These are phyloP conservation scores for Neocatenulostroma microsporum DNA, from an alignment of 2,329 filamentous ascomycete genomes.

Conservation along the genomic window DNA sequence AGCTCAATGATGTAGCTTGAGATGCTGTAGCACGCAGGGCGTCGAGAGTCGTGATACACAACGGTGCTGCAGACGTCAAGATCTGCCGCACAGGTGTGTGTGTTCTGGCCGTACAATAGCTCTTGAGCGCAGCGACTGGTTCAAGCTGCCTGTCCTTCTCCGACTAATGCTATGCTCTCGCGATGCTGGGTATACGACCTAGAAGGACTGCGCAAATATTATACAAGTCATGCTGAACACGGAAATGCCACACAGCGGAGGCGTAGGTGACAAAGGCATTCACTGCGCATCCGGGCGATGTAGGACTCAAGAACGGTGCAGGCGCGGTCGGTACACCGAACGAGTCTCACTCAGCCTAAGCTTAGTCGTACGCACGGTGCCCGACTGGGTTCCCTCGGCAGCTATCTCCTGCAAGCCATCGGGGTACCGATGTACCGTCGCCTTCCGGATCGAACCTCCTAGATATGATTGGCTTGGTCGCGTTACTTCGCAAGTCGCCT, in stretches of 20 bases:
- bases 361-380: not conserved
- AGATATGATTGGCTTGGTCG: conserved; percentile 1
- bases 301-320: not conserved
- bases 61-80: not conserved
- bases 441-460: not conserved
- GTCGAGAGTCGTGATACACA: not conserved
- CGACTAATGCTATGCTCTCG: not conserved
- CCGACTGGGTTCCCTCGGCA: not conserved
- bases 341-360: not conserved
- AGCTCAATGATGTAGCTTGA: conserved; percentile 1
- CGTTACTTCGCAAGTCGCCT: not conserved
- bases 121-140: conserved; percentile 1
- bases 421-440: not conserved
- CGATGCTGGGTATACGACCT: not conserved
- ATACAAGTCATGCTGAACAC: not conserved
- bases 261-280: not conserved
- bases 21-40: conserved; percentile 1
- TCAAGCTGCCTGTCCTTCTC: not conserved
- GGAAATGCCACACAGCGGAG: not conserved
- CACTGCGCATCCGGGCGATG: not conserved
- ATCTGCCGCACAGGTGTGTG: not conserved
- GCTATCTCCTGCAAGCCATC: conserved; percentile 1
- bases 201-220: too few relatives aligned
- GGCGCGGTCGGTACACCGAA: not conserved
- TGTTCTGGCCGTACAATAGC: not conserved